Evolutionary conservation across 371 early-diverging fungal species (phyloP).

Genomic region (Mycotypha africana): DNA sequence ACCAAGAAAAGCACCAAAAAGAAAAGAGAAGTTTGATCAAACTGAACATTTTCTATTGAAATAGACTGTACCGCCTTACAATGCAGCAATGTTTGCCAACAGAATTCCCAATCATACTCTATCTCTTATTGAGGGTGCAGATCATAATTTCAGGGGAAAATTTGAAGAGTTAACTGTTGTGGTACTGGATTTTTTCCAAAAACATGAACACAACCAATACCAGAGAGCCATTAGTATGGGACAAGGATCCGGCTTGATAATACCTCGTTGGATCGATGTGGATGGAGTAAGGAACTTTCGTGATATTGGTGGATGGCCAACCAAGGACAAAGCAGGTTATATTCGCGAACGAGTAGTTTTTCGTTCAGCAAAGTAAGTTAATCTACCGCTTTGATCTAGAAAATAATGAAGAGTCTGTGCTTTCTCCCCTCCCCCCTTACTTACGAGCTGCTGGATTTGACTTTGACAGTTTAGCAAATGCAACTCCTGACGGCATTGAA

Average conservation of each 20-base stretch:
- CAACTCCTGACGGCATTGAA: conserved; percentile 40
- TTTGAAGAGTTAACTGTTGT: conserved; percentile 37
- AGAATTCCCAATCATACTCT: conserved; percentile 47
- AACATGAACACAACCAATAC: conserved; percentile 34
- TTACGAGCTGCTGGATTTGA: neutral
- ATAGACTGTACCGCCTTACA: conserved; percentile 53
- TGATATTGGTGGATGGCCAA: conserved; percentile 54
- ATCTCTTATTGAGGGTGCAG: conserved; percentile 45
- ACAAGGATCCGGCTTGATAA: conserved; percentile 15
- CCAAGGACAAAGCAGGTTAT: conserved; percentile 39
- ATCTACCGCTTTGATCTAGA: neutral
- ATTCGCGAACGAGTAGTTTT: conserved; percentile 40
- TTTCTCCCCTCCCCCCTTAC: neutral
- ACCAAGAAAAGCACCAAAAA: too few species aligned
- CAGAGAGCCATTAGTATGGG: conserved; percentile 27
- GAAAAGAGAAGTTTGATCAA: neutral
- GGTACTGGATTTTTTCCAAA: conserved; percentile 33
- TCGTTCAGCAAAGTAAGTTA: conserved; percentile 21
- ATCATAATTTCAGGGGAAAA: conserved; percentile 51
- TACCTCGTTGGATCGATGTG: conserved; percentile 45
- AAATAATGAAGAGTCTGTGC: too few species aligned
- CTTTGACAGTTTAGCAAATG: conserved; percentile 16
- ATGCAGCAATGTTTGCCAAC: conserved; percentile 50
- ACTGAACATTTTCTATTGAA: neutral
- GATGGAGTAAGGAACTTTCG: conserved; percentile 63